A percentile compares a stretch with the other conserved stretches of the same genome.
Evolutionary conservation across 1,284 basidiomycete species (phyloP).

Genomic region (Amylostereum chailletii): DNA sequence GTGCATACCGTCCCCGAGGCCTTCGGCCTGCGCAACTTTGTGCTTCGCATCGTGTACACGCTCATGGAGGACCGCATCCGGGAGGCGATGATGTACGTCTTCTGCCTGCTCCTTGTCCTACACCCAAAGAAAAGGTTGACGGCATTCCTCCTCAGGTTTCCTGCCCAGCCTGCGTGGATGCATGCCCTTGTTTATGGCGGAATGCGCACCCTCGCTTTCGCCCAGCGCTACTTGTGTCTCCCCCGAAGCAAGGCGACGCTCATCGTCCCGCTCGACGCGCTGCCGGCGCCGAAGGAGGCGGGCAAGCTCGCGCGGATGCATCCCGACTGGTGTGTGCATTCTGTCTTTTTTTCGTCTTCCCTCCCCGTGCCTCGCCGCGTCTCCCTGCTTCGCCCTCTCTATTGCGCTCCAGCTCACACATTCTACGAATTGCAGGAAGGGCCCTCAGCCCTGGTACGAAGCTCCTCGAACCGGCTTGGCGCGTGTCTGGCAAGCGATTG

Average conservation of each 20-base stretch:
- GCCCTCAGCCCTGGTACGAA: background rate
- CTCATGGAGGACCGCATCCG: slow-evolving; percentile 31
- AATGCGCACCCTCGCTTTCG: background rate
- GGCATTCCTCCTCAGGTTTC: background rate
- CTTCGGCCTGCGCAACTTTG: slow-evolving; percentile 27
- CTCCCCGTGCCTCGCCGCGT: background rate
- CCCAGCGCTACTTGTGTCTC: background rate
- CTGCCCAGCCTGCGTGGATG: background rate
- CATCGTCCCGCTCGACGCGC: background rate
- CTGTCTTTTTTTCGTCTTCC: background rate
- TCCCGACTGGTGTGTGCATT: background rate
- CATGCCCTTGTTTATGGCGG: background rate
- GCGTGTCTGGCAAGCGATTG: background rate
- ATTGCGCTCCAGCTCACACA: too few relatives aligned
- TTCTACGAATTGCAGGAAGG: too few relatives aligned
- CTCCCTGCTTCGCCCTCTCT: too few relatives aligned
- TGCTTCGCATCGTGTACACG: slow-evolving; percentile 20
- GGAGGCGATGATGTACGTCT: slow-evolving; percentile 34
- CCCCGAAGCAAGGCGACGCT: background rate
- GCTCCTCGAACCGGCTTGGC: background rate
- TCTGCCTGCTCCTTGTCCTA: background rate
- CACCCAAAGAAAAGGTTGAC: background rate
- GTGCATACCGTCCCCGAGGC: slow-evolving; percentile 25
- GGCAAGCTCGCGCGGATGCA: background rate
- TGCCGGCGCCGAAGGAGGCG: background rate